Base-by-base conservation (phyloP, 2,329 filamentous ascomycete species). In the Colletotrichum lini region DNA sequence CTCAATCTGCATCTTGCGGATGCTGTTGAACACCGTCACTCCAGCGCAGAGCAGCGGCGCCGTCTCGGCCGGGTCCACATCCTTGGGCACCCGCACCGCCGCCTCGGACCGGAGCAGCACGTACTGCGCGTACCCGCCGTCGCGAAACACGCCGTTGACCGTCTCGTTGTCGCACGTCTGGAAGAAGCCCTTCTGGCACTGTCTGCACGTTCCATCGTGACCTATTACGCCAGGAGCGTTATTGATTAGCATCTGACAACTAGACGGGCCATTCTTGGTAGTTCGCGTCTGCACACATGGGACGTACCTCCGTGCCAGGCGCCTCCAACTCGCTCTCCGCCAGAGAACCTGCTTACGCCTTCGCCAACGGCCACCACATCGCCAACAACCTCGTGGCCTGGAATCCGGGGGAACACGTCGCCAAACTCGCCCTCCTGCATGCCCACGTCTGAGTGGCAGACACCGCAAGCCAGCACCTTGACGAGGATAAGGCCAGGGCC, bases 301-400 rank as follows among this genome's bases (percentile, higher is more conserved):
- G 77, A 76, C 76, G 84, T 78, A 77, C 88, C 89, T 67, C 91
- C 92, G 76, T 93, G 91, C 91, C 92, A 94, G 1, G 87, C 80
- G 0, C 88, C 90, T 13, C 93, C 93, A 5, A 94, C 88, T 2
- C 90, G 85, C 67, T 94, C 91, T 16, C 70, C 66, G 1, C 88
- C 82, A 67, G 88, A 84, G 83, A 91, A 90, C 30, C 83, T 82
- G 66, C 84, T 87, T 62, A 92, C 90, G 2, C 79, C 82, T 0
- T 86, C 82, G 7, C 90, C 89, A 0, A 93, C 79, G 8, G 88
- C 87, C 18, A 89, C 91, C 4, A 95, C 84, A 15, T 89, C 87
- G 13, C 93, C 92, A 65, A 95, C 87, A 44, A 92, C 83, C 79
- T 95, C 93, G 80, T 95, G 93, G 26, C 93, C 93, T 0, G 91